These are phyloP conservation scores for Halteria grandinella DNA, from an alignment of 73 alveolate genomes.

Conservation along the genomic window DNA sequence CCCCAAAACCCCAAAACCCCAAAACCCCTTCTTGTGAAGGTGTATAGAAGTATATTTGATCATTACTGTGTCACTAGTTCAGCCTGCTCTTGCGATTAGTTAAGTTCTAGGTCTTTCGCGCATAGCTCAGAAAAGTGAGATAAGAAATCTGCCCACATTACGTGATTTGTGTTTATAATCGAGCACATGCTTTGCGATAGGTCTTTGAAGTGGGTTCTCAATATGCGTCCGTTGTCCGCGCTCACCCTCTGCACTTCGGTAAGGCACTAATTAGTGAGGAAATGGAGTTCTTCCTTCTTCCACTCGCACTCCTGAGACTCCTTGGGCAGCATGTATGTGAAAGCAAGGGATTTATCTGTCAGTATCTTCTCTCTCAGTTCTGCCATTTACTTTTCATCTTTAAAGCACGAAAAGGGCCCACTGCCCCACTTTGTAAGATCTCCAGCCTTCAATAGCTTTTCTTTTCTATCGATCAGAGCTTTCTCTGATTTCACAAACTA, in stretches of 20 bases:
- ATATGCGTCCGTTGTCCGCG: conserved; percentile 26
- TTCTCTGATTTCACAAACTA: conserved; percentile 24
- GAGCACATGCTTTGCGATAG: conserved; percentile 40
- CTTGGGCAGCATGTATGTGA: conserved; percentile 39
- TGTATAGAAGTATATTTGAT: no score
- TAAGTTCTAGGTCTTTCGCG: no score
- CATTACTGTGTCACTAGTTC: no score
- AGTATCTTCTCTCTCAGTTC: conserved; percentile 10
- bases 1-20: no score
- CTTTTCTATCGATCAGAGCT: conserved; percentile 34
- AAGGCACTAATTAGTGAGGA: conserved; percentile 41
- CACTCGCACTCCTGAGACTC: conserved; percentile 34
- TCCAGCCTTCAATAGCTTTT: conserved; percentile 31
- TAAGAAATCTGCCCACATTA: not conserved
- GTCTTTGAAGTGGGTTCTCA: conserved; percentile 51
- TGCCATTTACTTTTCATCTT: conserved; percentile 11
- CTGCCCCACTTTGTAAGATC: conserved; percentile 50
- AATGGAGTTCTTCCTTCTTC: conserved; percentile 40
- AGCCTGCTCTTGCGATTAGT: no score
- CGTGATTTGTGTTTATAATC: conserved; percentile 1
- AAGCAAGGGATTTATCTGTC: conserved; percentile 28
- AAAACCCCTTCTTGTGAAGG: no score
- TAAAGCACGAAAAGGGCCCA: conserved; percentile 22
- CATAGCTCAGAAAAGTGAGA: not conserved
- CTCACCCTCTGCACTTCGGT: conserved; percentile 39